Evolutionary conservation across 1,284 basidiomycete species (phyloP).

Genomic region (Malassezia cuniculi): DNA sequence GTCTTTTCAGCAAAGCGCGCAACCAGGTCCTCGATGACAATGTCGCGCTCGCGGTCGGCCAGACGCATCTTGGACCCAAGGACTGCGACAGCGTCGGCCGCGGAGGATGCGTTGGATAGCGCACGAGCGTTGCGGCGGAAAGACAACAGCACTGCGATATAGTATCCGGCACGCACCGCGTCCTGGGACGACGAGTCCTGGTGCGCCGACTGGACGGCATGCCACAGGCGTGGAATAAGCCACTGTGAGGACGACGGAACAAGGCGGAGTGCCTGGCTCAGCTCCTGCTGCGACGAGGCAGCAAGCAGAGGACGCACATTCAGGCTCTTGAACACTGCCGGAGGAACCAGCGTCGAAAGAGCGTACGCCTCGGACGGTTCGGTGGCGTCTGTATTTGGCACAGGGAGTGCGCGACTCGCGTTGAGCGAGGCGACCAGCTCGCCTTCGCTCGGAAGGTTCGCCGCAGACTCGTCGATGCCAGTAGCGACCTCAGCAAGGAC

Average conservation of each 20-base stretch:
- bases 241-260: slow-evolving; percentile 13
- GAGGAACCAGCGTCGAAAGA: slow-evolving; percentile 26
- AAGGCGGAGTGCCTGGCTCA: slow-evolving; percentile 12
- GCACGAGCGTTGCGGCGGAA: slow-evolving; percentile 11
- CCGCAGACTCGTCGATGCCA: slow-evolving; percentile 26
- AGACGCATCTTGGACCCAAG: slow-evolving; percentile 20
- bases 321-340: slow-evolving; percentile 20
- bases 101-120: slow-evolving; percentile 1
- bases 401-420: slow-evolving; percentile 30
- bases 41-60: slow-evolving; percentile 8
- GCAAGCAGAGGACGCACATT: slow-evolving; percentile 3
- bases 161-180: slow-evolving; percentile 15
- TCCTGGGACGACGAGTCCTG: slow-evolving; percentile 5
- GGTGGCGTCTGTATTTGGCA: slow-evolving; percentile 28
- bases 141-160: slow-evolving; percentile 17
- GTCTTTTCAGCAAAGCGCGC: slow-evolving; percentile 17
- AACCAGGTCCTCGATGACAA: slow-evolving; percentile 19
- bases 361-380: slow-evolving; percentile 35
- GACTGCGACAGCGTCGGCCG: slow-evolving; percentile 13
- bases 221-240: slow-evolving; percentile 17
- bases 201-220: slow-evolving; percentile 12
- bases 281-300: slow-evolving; percentile 4
- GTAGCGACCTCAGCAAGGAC: slow-evolving; percentile 33
- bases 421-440: slow-evolving; percentile 23
- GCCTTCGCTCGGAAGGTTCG: slow-evolving; percentile 21